Evolutionary conservation across 2,329 filamentous ascomycete species (phyloP), one percentile per base, ranked within the genome.

Genomic region (Aspergillus fumigatus): DNA sequence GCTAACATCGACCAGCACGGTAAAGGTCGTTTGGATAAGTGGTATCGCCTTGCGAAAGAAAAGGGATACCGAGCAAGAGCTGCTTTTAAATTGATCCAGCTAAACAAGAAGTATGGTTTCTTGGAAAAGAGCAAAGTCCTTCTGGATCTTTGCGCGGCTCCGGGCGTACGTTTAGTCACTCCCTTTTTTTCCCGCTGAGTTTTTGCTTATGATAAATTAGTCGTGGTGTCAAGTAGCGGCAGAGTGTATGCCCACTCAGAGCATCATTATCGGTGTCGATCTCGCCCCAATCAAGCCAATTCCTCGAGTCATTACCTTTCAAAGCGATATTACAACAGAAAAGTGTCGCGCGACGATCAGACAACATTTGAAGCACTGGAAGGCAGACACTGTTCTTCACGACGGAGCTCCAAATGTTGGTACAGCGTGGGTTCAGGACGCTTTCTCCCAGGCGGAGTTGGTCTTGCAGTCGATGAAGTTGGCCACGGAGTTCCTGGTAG

Each of bases 21-120:
- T 79, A 97, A 97, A 80, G 93, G 93, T 76, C 92, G 93, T 84
- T 83, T 97, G 70, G 94, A 99, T 78, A 97, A 97, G 78, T 97
- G 92, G 90, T 99, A 97, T 79, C 93, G 92, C 73, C 87, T 97
- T 69, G 94, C 94, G 60, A 99, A 99, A 77, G 94, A 99, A 75
- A 97, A 97, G 77, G 94, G 94, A 61, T 99, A 97, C 73, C 84
- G 94, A 69, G 93, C 94, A 60, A 85, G 94, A 83, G 92, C 94
- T 66, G 92, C 94, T 55, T 97, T 97, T 84, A 99, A 99, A 79
- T 79, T 99, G 67, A 93, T 99, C 65, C 93, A 99, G 75, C 80
- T 99, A 68, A 99, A 99, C 80, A 97, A 97, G 79, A 97, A 97
- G 74, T 99, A 96, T 88, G 90, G 91, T 65, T 99, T 99, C 76